Percentiles rank a stretch among this genome's conserved stretches.
Conservation (phyloP, 1,284 basidiomycete species). For the Amylostereum areolatum region DNA sequence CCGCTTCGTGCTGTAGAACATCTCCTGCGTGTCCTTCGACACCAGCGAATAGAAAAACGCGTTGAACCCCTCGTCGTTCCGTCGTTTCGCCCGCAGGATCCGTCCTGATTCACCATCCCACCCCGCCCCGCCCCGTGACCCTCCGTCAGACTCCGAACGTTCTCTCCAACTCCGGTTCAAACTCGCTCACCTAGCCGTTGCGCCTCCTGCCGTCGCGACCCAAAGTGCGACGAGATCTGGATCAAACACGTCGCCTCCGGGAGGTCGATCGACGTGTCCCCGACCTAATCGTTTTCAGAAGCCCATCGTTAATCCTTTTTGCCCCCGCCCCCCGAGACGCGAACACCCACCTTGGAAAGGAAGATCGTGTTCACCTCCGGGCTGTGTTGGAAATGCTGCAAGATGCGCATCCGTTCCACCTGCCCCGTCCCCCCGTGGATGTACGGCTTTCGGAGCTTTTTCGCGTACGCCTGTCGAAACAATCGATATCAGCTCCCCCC, state of each 20-base stretch:
- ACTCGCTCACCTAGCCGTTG: constrained; percentile 76
- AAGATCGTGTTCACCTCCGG: constrained; percentile 98
- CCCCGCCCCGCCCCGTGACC: too few species aligned
- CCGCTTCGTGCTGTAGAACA: constrained; percentile 99
- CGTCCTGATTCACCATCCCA: constrained; percentile 48
- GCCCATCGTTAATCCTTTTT: constrained; percentile 10
- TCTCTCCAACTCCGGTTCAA: background rate
- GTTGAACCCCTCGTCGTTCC: constrained; percentile 99
- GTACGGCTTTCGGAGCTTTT: constrained; percentile 89
- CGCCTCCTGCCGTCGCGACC: constrained; percentile 96
- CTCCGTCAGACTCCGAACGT: background rate
- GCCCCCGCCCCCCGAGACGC: background rate
- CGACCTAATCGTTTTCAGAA: constrained; percentile 55
- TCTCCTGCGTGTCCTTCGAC: constrained; percentile 98
- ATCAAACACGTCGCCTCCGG: constrained; percentile 99
- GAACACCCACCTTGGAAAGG: constrained; percentile 76
- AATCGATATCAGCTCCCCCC: background rate
- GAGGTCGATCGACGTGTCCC: constrained; percentile 98
- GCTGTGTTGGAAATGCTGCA: constrained; percentile 95
- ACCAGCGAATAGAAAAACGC: constrained; percentile 99
- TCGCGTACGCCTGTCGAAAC: constrained; percentile 80
- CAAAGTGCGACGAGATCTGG: constrained; percentile 99
- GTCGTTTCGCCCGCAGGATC: constrained; percentile 93
- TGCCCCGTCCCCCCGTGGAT: constrained; percentile 98
- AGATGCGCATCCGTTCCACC: constrained; percentile 91